These are phyloP conservation scores for Ilex paraguariensis DNA, from an alignment of 305 asterid genomes.

Conservation along the genomic window DNA sequence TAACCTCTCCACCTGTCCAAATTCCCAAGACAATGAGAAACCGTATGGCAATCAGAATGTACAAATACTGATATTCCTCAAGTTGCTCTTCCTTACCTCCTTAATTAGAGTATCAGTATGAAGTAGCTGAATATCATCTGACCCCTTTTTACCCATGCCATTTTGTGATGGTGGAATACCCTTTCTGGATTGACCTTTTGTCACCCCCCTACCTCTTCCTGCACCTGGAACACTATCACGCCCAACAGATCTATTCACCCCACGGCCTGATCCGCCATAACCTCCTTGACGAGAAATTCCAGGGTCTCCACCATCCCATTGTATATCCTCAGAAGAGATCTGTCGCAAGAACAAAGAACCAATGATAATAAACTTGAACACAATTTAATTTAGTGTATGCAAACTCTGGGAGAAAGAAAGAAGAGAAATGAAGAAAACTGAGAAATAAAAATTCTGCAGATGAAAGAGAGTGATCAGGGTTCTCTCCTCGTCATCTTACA, in stretches of 20 bases:
- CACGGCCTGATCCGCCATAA: constrained; percentile 64
- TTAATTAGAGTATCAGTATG: constrained; percentile 69
- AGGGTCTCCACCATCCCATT: constrained; percentile 80
- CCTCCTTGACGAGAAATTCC: constrained; percentile 61
- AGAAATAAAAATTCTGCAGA: no score
- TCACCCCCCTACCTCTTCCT: constrained; percentile 72
- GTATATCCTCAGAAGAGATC: constrained; percentile 85
- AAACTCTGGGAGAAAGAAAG: no score
- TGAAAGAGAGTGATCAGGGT: no score
- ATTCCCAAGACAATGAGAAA: constrained; percentile 18
- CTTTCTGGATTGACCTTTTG: constrained; percentile 63
- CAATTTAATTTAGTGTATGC: no score
- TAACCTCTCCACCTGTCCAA: constrained; percentile 46
- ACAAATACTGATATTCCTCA: no score
- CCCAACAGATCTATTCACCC: constrained; percentile 49
- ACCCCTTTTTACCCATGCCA: constrained; percentile 64
- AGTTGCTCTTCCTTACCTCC: constrained; percentile 46
- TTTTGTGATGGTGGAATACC: constrained; percentile 71
- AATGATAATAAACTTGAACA: constrained; percentile 7
- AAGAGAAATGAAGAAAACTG: no score
- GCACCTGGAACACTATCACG: constrained; percentile 59
- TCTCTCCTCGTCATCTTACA: no score
- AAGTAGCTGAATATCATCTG: constrained; percentile 70
- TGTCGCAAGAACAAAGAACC: constrained; percentile 23
- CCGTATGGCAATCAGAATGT: neutral